These are phyloP conservation scores for Naematelia aurantialba DNA, from an alignment of 768 basidiomycete species.

Conservation along the genomic window DNA sequence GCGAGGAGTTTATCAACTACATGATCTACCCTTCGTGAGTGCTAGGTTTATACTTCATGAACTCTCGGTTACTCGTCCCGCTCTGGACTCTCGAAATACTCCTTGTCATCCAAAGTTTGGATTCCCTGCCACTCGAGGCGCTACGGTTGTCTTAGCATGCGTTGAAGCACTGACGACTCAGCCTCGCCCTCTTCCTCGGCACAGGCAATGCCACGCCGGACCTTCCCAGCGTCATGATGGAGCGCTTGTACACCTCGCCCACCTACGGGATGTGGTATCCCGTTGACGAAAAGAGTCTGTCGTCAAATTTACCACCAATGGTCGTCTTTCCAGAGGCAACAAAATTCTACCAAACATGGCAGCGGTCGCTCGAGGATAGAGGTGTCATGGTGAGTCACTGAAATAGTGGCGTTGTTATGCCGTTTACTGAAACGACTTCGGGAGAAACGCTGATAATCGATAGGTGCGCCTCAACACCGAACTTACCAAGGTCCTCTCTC, in stretches of 20 bases:
- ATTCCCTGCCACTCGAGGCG: not conserved
- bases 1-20: slow-evolving; percentile 51
- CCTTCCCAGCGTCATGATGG: slow-evolving; percentile 53
- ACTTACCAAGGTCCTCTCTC: slow-evolving; percentile 38
- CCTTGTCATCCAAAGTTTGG: no score
- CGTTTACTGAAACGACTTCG: no score
- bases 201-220: slow-evolving; percentile 54
- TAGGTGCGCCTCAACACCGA: slow-evolving; percentile 51
- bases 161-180: slow-evolving; percentile 3
- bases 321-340: slow-evolving; percentile 52
- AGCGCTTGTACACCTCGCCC: slow-evolving; percentile 53
- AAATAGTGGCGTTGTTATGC: not conserved
- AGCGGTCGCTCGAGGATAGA: slow-evolving; percentile 43
- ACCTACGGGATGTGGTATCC: slow-evolving; percentile 55
- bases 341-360: slow-evolving; percentile 52
- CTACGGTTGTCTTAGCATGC: not conserved
- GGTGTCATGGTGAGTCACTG: slow-evolving; percentile 52
- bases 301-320: slow-evolving; percentile 53
- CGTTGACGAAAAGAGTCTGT: slow-evolving; percentile 49
- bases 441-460: not conserved
- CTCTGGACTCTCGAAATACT: no score
- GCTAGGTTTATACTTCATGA: not conserved
- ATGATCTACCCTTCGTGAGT: slow-evolving; percentile 51
- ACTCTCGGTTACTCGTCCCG: not conserved
- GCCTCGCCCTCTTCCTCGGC: slow-evolving; percentile 27